phyloP scores from a whole-genome alignment of 2,329 filamentous ascomycete species.

The Piedraia hortae region DNA sequence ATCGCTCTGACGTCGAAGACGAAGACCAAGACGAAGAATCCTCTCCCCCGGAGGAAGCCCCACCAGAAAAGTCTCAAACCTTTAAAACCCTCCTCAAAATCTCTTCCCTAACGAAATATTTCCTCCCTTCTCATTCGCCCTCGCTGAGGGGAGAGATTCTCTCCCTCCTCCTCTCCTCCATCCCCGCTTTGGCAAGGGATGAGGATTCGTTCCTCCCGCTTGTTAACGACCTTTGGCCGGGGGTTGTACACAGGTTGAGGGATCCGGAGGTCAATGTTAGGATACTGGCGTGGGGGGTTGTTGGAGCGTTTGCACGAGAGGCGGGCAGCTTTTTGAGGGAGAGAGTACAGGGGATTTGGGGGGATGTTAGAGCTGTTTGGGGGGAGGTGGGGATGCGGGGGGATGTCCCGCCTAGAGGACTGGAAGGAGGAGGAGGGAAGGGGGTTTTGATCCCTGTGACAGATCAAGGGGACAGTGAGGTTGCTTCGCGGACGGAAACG shows the following conservation, averaged over 20 bases:
- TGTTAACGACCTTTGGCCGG: constrained; percentile 75
- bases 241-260: constrained; percentile 39
- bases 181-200: constrained; percentile 42
- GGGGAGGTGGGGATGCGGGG: constrained; percentile 1
- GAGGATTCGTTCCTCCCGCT: constrained; percentile 69
- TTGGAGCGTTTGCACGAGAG: constrained; percentile 38
- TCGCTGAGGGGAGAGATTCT: constrained; percentile 54
- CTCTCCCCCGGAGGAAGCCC: constrained; percentile 17
- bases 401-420: too few relatives aligned
- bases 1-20: neutral
- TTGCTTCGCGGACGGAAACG: too few relatives aligned
- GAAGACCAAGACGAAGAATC: constrained; percentile 3
- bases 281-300: constrained; percentile 39
- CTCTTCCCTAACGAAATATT: constrained; percentile 60
- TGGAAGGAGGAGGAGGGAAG: too few relatives aligned
- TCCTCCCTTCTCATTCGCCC: constrained; percentile 63
- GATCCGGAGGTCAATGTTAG: constrained; percentile 41
- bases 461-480: too few relatives aligned
- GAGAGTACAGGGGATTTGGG: constrained; percentile 50
- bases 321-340: constrained; percentile 60
- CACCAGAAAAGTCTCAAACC: constrained; percentile 42
- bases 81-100: constrained; percentile 64
- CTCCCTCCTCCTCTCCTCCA: constrained; percentile 43
- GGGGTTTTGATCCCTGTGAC: too few relatives aligned
- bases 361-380: constrained; percentile 7